A percentile compares a stretch with the other conserved stretches of the same genome.
Conservation (phyloP, 78 protist species). For the Monocercomonoides exilis region DNA sequence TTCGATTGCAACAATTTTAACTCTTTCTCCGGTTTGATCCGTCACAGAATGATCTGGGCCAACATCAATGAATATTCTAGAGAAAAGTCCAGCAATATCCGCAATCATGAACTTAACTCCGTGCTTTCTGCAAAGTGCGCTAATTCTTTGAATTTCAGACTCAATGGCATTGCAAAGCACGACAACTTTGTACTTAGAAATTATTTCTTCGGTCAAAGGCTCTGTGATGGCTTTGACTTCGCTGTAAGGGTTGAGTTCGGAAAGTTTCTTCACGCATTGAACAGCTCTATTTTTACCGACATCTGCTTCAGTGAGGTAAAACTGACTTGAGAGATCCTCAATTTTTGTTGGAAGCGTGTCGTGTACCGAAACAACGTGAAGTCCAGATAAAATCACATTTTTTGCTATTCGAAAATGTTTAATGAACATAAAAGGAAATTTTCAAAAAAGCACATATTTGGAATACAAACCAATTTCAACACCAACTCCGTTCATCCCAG, state of each 20-base stretch:
- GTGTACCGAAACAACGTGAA: constrained; percentile 72
- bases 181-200: constrained; percentile 36
- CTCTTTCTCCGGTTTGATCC: constrained; percentile 74
- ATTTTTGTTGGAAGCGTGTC: constrained; percentile 42
- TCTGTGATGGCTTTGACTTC: constrained; percentile 31
- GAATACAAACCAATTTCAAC: constrained; percentile 59
- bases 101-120: constrained; percentile 41
- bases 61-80: constrained; percentile 68
- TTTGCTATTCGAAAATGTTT: no score
- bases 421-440: no score
- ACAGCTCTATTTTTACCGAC: constrained; percentile 63
- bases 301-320: constrained; percentile 68
- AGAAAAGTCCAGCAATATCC: constrained; percentile 63
- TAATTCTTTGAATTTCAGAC: constrained; percentile 32
- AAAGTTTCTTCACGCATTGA: constrained; percentile 33
- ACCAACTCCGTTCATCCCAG: constrained; percentile 88
- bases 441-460: neutral
- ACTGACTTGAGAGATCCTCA: constrained; percentile 48
- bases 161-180: constrained; percentile 27
- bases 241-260: constrained; percentile 79
- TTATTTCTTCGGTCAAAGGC: constrained; percentile 23
- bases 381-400: constrained; percentile 92
- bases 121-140: constrained; percentile 41
- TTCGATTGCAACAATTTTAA: constrained; percentile 40
- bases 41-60: constrained; percentile 61